Evolutionary conservation across 495 filamentous ascomycete species (phyloP), one percentile per base, ranked within the genome.

Genomic region (Paragyromitra xinjiangensis): DNA sequence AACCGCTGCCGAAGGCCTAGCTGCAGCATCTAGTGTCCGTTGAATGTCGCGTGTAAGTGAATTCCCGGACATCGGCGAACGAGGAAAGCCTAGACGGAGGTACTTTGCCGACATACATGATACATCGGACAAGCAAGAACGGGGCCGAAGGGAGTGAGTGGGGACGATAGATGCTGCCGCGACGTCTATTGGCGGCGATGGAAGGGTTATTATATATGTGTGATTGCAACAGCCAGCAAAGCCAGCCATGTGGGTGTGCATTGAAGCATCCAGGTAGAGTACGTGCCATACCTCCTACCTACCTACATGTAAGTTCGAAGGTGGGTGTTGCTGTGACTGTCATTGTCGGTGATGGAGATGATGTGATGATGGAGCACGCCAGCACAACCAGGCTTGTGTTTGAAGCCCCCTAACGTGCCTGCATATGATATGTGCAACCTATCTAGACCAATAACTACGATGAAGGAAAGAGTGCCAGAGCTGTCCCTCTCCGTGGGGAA

Each of bases 81-180:
- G 61, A 77, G 69, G 74, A 77, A 77, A 77, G 74, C 69, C 69
- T 73, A 77, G 74, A 73, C 74, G 69, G 70, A n/a, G 70, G 62
- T 67, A 67, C 71, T 66, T 77, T 77, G 51, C 74, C 74, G 74
- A 77, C 74, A 73, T 66, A 77, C 69, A 45, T 64, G 56, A 66
- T 77, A 73, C 69, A 66, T 71, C 69, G 69, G 74, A 77, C 61
- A 39, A 59, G 73, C 58, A 62, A 72, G 74, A 77, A 73, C 58
- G 68, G 61, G 61, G 40, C 68, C 68, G 73, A 76, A 72, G 51
- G 59, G 71, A 16, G 50, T 65, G 67, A 37, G 40, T 69, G 66
- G 51, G 53, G 37, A 69, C 39, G 40, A 19, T n/a, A 39, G 24
- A 42, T 26, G 48, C 37, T 59, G 40, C 71, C 63, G 71, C 39